Evolutionary conservation across 2,329 filamentous ascomycete genomes (phyloP).

Genomic region (Aureobasidium uvarum): DNA sequence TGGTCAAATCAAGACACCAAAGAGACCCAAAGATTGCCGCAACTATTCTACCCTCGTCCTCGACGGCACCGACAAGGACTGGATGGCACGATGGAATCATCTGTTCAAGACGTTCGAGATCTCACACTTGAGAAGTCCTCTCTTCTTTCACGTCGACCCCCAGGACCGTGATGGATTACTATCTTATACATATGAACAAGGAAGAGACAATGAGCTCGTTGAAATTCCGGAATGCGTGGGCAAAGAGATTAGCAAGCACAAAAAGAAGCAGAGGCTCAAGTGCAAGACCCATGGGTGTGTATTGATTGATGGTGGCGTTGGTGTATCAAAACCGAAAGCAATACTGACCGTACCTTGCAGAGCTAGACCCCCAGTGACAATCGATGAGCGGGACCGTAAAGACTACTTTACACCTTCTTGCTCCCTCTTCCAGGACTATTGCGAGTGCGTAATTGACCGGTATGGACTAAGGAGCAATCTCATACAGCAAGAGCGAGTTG

Average conservation of each 20-base stretch:
- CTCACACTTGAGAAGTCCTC: conserved; percentile 69
- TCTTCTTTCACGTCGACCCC: conserved; percentile 81
- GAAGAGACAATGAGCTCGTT: conserved; percentile 61
- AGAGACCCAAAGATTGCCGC: conserved; percentile 30
- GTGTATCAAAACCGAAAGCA: not conserved
- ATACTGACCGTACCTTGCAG: not conserved
- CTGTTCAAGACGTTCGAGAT: conserved; percentile 70
- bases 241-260: conserved; percentile 76
- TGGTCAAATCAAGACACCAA: conserved; percentile 43
- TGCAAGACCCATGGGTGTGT: conserved; percentile 21
- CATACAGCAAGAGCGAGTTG: conserved; percentile 60
- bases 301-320: not conserved
- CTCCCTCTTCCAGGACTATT: conserved; percentile 45
- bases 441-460: conserved; percentile 41
- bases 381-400: conserved; percentile 50
- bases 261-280: conserved; percentile 61
- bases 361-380: conserved; percentile 37
- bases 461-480: conserved; percentile 52
- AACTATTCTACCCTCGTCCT: conserved; percentile 59
- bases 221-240: conserved; percentile 74
- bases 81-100: conserved; percentile 69
- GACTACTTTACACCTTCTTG: conserved; percentile 48
- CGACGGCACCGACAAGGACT: conserved; percentile 61
- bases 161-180: conserved; percentile 70
- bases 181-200: conserved; percentile 63